Percentiles rank a stretch among this genome's conserved stretches.
phyloP scores from a whole-genome alignment of 768 basidiomycete genomes.

The Calocybe indica region DNA sequence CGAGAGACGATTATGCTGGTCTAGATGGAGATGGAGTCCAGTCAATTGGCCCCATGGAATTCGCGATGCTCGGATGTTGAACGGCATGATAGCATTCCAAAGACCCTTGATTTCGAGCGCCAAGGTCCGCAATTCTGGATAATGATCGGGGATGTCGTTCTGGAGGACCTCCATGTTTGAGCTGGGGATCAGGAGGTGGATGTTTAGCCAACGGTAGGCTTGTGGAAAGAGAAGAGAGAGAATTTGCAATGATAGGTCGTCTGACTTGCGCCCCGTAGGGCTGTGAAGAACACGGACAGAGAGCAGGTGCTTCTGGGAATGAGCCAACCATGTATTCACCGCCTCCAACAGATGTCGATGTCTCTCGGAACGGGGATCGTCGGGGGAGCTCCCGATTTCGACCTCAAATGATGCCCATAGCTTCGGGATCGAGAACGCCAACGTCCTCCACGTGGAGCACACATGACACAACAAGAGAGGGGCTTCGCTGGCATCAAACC shows the following conservation, averaged over 20 bases:
- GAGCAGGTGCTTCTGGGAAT: slow-evolving; percentile 27
- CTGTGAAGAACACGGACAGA: slow-evolving; percentile 23
- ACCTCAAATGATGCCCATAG: slow-evolving; percentile 44
- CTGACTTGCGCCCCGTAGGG: slow-evolving; percentile 10
- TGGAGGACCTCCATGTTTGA: slow-evolving; percentile 19
- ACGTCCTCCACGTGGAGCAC: slow-evolving; percentile 34
- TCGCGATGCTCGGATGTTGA: slow-evolving; percentile 18
- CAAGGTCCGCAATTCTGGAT: slow-evolving; percentile 26
- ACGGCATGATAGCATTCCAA: slow-evolving; percentile 11
- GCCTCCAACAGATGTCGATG: slow-evolving; percentile 14
- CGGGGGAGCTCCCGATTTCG: slow-evolving; percentile 16
- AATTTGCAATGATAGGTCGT: slow-evolving; percentile 19
- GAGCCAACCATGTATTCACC: slow-evolving; percentile 29
- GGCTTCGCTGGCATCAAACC: slow-evolving; percentile 22
- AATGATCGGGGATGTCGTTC: slow-evolving; percentile 12
- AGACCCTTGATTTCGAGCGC: slow-evolving; percentile 21
- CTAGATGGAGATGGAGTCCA: slow-evolving; percentile 28
- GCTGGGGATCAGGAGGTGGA: slow-evolving; percentile 27
- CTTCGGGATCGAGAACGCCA: slow-evolving; percentile 32
- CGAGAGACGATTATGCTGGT: slow-evolving; percentile 23
- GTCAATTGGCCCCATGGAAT: slow-evolving; percentile 38
- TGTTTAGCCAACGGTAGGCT: slow-evolving; percentile 29
- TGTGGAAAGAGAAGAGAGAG: slow-evolving; percentile 25
- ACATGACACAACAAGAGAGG: slow-evolving; percentile 35
- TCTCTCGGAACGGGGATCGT: slow-evolving; percentile 3